Evolutionary conservation across 2,329 filamentous ascomycete genomes (phyloP), one percentile per base, ranked within the genome.

Genomic region (Cryphonectria nitschkei): DNA sequence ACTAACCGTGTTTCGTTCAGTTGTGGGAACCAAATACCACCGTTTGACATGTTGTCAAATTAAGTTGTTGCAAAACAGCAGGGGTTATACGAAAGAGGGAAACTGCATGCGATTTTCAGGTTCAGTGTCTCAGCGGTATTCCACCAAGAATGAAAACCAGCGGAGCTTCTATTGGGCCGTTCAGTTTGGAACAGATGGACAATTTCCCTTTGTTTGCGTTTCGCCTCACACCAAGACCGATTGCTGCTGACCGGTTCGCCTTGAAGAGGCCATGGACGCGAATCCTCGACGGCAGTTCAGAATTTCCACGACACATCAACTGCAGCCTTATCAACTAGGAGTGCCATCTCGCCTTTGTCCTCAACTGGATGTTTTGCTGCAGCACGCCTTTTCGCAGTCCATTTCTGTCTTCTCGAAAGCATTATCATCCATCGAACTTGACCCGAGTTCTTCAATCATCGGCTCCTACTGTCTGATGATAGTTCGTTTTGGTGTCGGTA

Each of bases 31-130:
- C n/a, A 56, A 29, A 26, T 56, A 29, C 26, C n/a, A 56, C 52
- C n/a, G 9, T 29, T 29, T 34, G 54, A 58, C 34, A n/a, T 58
- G 54, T 32, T 13, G 52, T 32, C 52, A 29, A 56, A 56, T 56
- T 32, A 32, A 32, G 11, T 29, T 32, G 52, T 29, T 6, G 26
- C 29, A 34, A 29, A 34, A 58, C 14, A 58, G 13, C 54, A 58
- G 54, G 54, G 54, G 26, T 58, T 58, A 58, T 58, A 58, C 54
- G 54, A 58, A 58, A 58, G 54, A 58, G 54, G 54, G 54, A 32
- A 58, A 16, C 54, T 58, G 26, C 54, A 58, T 58, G 54, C 54
- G 54, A 58, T 29, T 34, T 58, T 29, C 8, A 34, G 26, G 29
- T 29, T 32, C 29, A 32, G 29, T 58, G 54, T 58, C 54, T 58